Conservation (phyloP, 2,329 filamentous ascomycete genomes). For the Trichoderma citrinoviride region DNA sequence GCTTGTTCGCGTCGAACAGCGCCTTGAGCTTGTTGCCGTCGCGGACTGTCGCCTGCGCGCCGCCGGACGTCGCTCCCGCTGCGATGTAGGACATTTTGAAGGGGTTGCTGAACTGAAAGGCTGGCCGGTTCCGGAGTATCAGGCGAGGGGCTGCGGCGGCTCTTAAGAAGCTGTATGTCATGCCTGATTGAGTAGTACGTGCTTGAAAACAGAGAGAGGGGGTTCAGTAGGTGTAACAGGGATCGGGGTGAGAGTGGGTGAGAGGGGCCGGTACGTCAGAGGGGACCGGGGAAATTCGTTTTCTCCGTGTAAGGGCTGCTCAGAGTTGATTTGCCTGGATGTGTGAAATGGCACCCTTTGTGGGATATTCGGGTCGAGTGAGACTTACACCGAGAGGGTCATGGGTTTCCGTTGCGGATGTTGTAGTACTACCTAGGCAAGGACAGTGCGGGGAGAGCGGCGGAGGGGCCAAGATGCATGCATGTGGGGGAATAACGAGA, state of each 20-base stretch:
- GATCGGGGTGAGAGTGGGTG: too few relatives aligned
- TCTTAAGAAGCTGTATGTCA: conserved; percentile 12
- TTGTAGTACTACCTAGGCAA: neutral
- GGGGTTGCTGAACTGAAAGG: neutral
- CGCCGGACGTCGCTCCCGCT: neutral
- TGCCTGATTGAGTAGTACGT: neutral
- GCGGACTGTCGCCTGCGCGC: conserved; percentile 37
- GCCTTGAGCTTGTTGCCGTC: conserved; percentile 49
- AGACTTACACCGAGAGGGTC: neutral
- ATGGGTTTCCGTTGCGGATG: neutral
- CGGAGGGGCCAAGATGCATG: neutral
- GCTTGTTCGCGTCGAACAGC: conserved; percentile 47
- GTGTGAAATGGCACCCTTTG: neutral
- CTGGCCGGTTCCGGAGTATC: neutral
- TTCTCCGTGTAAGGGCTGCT: neutral
- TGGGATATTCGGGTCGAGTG: neutral
- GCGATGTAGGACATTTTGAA: conserved; percentile 13
- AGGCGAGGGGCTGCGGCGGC: neutral
- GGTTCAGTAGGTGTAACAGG: neutral
- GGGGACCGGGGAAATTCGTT: neutral
- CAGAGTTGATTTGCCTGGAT: neutral
- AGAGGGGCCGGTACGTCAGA: neutral
- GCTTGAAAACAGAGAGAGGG: neutral
- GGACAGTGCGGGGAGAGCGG: conserved; percentile 10
- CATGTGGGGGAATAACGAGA: neutral